Conservation (phyloP, 306 rosid genomes). For the Casuarina glauca region DNA sequence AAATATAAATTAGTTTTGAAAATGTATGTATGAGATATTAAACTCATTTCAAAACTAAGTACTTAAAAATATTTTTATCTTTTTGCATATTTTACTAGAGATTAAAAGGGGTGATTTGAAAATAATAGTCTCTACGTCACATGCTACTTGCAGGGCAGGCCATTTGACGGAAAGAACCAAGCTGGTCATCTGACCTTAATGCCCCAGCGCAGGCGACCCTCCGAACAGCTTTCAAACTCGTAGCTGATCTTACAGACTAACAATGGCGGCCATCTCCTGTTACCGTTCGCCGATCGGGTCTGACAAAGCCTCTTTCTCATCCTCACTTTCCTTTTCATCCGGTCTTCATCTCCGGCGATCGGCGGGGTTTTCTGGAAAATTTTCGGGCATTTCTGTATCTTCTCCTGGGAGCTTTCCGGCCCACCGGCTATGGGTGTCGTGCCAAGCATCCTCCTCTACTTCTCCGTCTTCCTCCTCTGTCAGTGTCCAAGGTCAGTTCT, state of each 20-base stretch:
- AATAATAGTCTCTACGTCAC: too few relatives aligned
- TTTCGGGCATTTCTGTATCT: conserved; percentile 29
- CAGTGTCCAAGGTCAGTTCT: conserved; percentile 30
- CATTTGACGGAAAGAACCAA: too few relatives aligned
- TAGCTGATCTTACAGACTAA: not conserved
- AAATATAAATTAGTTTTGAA: too few relatives aligned
- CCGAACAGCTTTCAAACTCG: too few relatives aligned
- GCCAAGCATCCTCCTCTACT: conserved; percentile 43
- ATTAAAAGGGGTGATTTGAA: too few relatives aligned
- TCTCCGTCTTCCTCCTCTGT: conserved; percentile 38
- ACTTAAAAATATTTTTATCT: too few relatives aligned
- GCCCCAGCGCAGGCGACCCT: too few relatives aligned
- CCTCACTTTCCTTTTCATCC: conserved; percentile 33
- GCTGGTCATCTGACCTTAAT: too few relatives aligned
- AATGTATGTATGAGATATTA: too few relatives aligned
- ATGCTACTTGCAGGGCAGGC: too few relatives aligned
- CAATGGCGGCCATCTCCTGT: conserved; percentile 52
- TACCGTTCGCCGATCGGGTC: conserved; percentile 26
- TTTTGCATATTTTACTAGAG: too few relatives aligned
- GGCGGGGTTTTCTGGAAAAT: conserved; percentile 12
- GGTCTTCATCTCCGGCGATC: conserved; percentile 35
- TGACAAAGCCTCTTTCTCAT: conserved; percentile 36
- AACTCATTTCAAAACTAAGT: too few relatives aligned
- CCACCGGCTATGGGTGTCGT: conserved; percentile 43
- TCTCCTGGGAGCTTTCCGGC: conserved; percentile 26